A percentile compares a stretch with the other conserved stretches of the same genome.
Conservation (phyloP, 176 grass and related monocot species). For the Raddia distichophylla region DNA sequence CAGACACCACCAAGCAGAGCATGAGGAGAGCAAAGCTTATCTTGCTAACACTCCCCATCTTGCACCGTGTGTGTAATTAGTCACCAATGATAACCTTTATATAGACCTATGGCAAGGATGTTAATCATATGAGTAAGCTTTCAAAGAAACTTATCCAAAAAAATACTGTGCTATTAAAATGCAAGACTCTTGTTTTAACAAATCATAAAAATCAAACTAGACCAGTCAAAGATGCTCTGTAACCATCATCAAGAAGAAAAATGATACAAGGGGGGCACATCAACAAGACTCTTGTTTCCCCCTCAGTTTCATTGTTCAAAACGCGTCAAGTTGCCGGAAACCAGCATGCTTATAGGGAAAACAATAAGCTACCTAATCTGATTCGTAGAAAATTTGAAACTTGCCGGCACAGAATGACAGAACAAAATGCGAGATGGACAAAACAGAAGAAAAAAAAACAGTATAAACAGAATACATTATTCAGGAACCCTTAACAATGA, state of each 20-base stretch:
- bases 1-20: constrained; percentile 25
- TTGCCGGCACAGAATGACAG: not conserved
- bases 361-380: constrained; percentile 1
- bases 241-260: constrained; percentile 32
- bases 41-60: constrained; percentile 53
- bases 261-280: not conserved
- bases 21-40: constrained; percentile 44
- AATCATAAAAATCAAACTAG: not conserved
- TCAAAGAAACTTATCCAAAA: constrained; percentile 13
- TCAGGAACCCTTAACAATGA: not conserved
- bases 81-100: constrained; percentile 38
- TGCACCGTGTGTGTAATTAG: constrained; percentile 22
- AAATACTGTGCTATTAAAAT: not conserved
- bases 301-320: not conserved
- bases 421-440: constrained; percentile 4
- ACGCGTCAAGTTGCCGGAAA: not conserved
- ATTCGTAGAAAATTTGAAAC: constrained; percentile 6
- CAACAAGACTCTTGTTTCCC: too few relatives aligned
- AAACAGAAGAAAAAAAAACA: not conserved
- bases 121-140: constrained; percentile 14
- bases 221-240: constrained; percentile 21
- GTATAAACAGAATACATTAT: constrained; percentile 29
- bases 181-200: constrained; percentile 1
- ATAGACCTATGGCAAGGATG: constrained; percentile 27
- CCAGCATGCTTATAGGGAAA: constrained; percentile 18